Percentiles rank a stretch among this genome's conserved stretches.
Evolutionary conservation across 1,284 basidiomycete species (phyloP).

Genomic region (Exobasidium cylindrosporum): DNA sequence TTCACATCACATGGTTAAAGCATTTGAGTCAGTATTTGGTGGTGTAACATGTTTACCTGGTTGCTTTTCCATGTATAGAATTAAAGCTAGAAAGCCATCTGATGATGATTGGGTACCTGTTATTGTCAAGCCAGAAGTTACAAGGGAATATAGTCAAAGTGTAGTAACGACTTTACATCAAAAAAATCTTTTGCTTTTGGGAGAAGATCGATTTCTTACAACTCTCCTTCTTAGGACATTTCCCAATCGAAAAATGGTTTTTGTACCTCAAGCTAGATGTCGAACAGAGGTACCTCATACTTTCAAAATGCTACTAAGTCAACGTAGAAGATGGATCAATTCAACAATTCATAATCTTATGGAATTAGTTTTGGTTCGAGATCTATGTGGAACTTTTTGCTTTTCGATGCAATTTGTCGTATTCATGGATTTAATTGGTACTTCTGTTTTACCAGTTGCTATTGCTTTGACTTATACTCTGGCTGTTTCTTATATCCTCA

Average conservation of each 20-base stretch:
- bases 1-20: constrained; percentile 95
- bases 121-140: constrained; percentile 94
- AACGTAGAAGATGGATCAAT: constrained; percentile 98
- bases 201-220: constrained; percentile 95
- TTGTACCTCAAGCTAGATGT: constrained; percentile 91
- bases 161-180: constrained; percentile 92
- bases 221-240: constrained; percentile 73
- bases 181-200: constrained; percentile 92
- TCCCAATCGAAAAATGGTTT: constrained; percentile 95
- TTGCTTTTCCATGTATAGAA: constrained; percentile 98
- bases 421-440: constrained; percentile 96
- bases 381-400: constrained; percentile 72
- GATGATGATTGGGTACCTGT: constrained; percentile 98
- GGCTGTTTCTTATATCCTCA: constrained; percentile 72
- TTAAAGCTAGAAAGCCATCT: constrained; percentile 77
- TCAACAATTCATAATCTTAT: constrained; percentile 98
- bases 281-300: constrained; percentile 94
- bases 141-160: constrained; percentile 92
- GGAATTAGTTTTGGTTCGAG: constrained; percentile 94
- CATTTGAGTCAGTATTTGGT: constrained; percentile 97
- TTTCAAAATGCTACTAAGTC: constrained; percentile 86
- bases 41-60: constrained; percentile 98
- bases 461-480: constrained; percentile 87
- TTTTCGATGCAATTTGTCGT: constrained; percentile 77
- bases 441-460: constrained; percentile 89